Evolutionary conservation across 2,329 filamentous ascomycete species (phyloP), one percentile per base, ranked within the genome.

Genomic region (Colletotrichum phormii): DNA sequence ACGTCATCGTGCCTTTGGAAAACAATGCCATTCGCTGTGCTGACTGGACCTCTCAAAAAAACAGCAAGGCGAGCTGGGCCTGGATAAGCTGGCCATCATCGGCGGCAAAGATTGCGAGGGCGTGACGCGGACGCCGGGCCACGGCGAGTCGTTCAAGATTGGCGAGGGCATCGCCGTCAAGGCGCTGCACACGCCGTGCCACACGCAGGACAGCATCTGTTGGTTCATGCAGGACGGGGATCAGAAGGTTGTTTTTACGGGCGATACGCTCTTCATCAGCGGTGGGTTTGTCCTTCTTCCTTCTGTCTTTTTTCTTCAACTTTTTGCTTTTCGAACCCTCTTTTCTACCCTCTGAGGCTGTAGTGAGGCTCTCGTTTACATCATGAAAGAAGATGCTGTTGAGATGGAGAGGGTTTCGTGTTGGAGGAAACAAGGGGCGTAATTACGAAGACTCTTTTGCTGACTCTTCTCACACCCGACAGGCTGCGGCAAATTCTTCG

Each of bases 171-270:
- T 99, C 81, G 88, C 89, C 15, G 93, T 98, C 70, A 96, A 90
- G 80, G 93, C 94, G 29, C 86, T 98, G n/a, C 94, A 98, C 84
- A 99, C 97, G 13, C 97, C 97, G 1, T 99, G 97, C 82, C 97
- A 99, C 82, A 99, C 97, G 1, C 95, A 98, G 85, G 97, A 99
- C 85, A 98, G 95, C 82, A 98, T 99, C 81, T 99, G 97, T 87
- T 99, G 92, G 86, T 94, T 92, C 77, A 91, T 97, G 86, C 90
- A 98, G 83, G 96, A 99, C 79, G 92, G 91, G 24, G 86, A 90
- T 60, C 85, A 89, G 69, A 92, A 90, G 78, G 95, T 89, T 8
- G 95, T 99, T 3, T 99, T 99, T 80, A 98, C 97, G 0, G 97
- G 97, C 11, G 97, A 99, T 81, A 99, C 97, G 0, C 86, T 99